These are phyloP conservation scores for Phaeosphaeria sp. DNA, from an alignment of 2,329 filamentous ascomycete species.

Conservation along the genomic window DNA sequence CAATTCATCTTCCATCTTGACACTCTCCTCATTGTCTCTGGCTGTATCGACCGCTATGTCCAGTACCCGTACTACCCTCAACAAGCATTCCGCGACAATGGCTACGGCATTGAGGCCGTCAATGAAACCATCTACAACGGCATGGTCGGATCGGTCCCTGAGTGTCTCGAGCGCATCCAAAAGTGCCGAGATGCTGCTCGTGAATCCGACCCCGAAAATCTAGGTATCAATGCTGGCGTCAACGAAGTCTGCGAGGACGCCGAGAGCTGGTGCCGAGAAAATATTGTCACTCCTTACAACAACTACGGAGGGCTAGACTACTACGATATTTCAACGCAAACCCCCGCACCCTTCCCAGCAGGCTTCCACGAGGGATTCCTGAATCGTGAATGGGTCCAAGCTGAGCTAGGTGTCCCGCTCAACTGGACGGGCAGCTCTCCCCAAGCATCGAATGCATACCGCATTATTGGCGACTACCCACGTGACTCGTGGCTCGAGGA, in stretches of 20 bases:
- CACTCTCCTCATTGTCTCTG: constrained; percentile 16
- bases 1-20: constrained; percentile 17
- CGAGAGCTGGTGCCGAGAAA: constrained; percentile 52
- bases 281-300: constrained; percentile 24
- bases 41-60: constrained; percentile 15
- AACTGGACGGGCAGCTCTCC: constrained; percentile 24
- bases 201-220: constrained; percentile 47
- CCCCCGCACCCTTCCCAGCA: constrained; percentile 32
- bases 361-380: constrained; percentile 17
- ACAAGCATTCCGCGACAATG: constrained; percentile 16
- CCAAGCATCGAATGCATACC: constrained; percentile 25
- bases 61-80: constrained; percentile 18
- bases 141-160: constrained; percentile 18
- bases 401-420: constrained; percentile 14
- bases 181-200: constrained; percentile 19
- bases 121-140: constrained; percentile 23
- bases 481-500: constrained; percentile 52
- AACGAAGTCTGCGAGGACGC: constrained; percentile 59
- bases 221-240: constrained; percentile 19
- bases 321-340: constrained; percentile 25
- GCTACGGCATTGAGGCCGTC: constrained; percentile 16
- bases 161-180: constrained; percentile 22
- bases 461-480: constrained; percentile 51
- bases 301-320: constrained; percentile 23
- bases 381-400: constrained; percentile 21